phyloP scores from a whole-genome alignment of 1,284 basidiomycete genomes.

The Ceratobasidium sp. region DNA sequence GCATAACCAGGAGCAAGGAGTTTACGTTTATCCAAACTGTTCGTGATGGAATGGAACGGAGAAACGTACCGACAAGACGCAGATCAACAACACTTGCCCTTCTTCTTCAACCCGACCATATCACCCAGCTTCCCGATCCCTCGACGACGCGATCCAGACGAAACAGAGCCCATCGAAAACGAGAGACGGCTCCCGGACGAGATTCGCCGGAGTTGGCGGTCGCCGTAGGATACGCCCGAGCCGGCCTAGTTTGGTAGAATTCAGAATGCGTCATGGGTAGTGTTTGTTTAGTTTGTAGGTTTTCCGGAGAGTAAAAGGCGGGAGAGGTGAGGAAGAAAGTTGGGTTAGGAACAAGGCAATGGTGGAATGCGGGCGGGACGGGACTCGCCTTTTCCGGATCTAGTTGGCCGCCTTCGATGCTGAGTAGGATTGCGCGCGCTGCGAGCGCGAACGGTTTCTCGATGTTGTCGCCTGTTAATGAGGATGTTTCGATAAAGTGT shows the following conservation, averaged over 20 bases:
- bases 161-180: constrained; percentile 49
- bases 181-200: constrained; percentile 68
- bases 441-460: constrained; percentile 93
- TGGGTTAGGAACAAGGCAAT: neutral
- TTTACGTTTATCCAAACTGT: too few relatives aligned
- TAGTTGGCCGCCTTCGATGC: constrained; percentile 91
- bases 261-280: neutral
- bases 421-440: constrained; percentile 90
- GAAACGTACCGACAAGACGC: neutral
- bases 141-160: constrained; percentile 49
- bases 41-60: too few relatives aligned
- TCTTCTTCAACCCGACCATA: constrained; percentile 56
- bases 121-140: constrained; percentile 54
- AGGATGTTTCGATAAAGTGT: constrained; percentile 94
- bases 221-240: constrained; percentile 96
- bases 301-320: neutral
- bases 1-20: too few relatives aligned
- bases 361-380: neutral
- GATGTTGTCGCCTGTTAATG: constrained; percentile 92
- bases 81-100: constrained; percentile 55
- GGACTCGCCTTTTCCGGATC: constrained; percentile 82
- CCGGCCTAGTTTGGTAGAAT: constrained; percentile 65
- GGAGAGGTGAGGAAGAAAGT: neutral
- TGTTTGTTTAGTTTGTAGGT: neutral
- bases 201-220: constrained; percentile 88